phyloP scores from a whole-genome alignment of 257 asterid genomes.

The Vinca minor region DNA sequence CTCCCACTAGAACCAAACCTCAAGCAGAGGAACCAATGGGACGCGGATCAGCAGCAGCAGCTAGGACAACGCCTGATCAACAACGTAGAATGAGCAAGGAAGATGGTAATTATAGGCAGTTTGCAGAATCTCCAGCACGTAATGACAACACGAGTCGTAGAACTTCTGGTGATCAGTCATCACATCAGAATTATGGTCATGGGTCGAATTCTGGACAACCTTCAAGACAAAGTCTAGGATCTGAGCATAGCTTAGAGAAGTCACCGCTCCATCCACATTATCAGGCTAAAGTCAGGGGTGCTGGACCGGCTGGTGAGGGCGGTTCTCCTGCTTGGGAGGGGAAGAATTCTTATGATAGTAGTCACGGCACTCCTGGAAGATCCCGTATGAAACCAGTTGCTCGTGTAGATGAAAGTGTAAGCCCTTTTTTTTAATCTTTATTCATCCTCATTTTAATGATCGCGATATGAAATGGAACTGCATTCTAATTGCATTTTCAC shows the following conservation, averaged over 20 bases:
- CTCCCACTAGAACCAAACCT: conserved; percentile 20
- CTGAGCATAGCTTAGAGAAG: conserved; percentile 54
- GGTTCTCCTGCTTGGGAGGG: conserved; percentile 66
- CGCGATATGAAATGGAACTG: no score
- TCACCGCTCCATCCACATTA: conserved; percentile 64
- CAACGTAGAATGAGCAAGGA: conserved; percentile 33
- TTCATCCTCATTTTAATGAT: no score
- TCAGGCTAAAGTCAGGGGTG: conserved; percentile 37
- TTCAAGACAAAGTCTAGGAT: conserved; percentile 42
- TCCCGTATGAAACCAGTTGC: conserved; percentile 35
- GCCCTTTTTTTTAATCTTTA: conserved; percentile 6
- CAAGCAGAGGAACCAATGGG: conserved; percentile 30
- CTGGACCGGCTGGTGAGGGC: conserved; percentile 20
- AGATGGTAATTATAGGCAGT: no score
- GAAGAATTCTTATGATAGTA: conserved; percentile 40
- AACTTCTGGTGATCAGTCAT: no score
- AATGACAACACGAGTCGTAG: no score
- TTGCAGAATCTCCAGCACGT: no score
- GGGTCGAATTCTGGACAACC: conserved; percentile 36
- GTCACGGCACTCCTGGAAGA: conserved; percentile 45
- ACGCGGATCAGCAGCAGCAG: conserved; percentile 30
- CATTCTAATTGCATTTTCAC: no score
- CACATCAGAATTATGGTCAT: no score
- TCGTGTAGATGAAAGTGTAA: conserved; percentile 57
- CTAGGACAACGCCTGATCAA: conserved; percentile 27